phyloP scores from a whole-genome alignment of 805 yeast species.

The Wickerhamomyces tratensis region DNA sequence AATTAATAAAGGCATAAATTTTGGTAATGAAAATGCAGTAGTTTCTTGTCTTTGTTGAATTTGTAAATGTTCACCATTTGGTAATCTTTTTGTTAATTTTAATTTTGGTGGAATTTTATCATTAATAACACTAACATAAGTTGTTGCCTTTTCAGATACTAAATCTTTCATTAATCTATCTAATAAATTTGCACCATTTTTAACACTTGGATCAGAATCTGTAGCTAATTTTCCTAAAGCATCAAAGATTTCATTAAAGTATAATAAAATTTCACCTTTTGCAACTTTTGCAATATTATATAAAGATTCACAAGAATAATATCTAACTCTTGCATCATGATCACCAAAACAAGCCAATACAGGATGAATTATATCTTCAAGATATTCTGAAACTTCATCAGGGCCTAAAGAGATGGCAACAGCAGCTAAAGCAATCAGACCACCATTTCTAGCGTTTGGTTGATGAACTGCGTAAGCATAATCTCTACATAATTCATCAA shows the following conservation, averaged over 20 bases:
- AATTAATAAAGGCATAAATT: constrained; percentile 82
- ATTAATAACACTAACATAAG: constrained; percentile 68
- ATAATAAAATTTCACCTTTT: constrained; percentile 83
- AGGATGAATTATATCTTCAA: constrained; percentile 84
- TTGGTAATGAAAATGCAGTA: constrained; percentile 73
- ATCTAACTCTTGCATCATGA: constrained; percentile 93
- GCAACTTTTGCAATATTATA: constrained; percentile 96
- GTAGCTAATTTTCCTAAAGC: constrained; percentile 84
- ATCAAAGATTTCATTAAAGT: constrained; percentile 92
- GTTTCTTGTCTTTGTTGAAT: constrained; percentile 50
- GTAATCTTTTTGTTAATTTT: constrained; percentile 35
- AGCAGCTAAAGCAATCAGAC: constrained; percentile 91
- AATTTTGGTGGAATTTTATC: constrained; percentile 31
- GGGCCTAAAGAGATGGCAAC: constrained; percentile 88
- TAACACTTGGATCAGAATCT: constrained; percentile 83
- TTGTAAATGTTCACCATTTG: constrained; percentile 50
- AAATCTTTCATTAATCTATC: constrained; percentile 90
- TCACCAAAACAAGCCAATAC: constrained; percentile 94
- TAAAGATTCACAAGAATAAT: constrained; percentile 92
- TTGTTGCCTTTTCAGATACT: constrained; percentile 88
- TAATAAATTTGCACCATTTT: constrained; percentile 89
- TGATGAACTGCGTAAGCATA: constrained; percentile 78
- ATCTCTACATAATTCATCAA: constrained; percentile 67
- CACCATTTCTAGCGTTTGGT: constrained; percentile 89
- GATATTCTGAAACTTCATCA: constrained; percentile 70